Percentiles rank a stretch among this genome's conserved stretches.
Evolutionary conservation across 2,329 filamentous ascomycete genomes (phyloP).

Genomic region (Plenodomus biglobosus): DNA sequence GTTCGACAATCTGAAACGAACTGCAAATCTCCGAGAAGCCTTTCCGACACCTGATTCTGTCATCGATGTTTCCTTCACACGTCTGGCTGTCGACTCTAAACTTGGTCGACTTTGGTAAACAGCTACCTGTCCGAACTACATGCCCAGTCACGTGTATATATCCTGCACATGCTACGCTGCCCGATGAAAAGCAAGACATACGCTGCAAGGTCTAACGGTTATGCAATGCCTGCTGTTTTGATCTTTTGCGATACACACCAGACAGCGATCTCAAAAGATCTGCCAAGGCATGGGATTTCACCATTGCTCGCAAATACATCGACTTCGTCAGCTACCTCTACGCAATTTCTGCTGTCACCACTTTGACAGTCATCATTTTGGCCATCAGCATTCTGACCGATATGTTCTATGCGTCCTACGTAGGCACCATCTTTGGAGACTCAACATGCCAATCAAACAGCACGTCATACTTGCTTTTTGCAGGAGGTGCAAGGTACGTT

Average conservation of each 20-base stretch:
- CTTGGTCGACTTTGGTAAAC: too few relatives aligned
- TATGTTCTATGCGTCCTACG: slow-evolving; percentile 28
- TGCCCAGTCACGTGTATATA: too few relatives aligned
- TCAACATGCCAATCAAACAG: slow-evolving; percentile 31
- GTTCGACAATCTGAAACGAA: background rate
- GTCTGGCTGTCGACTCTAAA: background rate
- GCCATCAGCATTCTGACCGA: too few relatives aligned
- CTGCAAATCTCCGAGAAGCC: background rate
- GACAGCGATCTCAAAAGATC: background rate
- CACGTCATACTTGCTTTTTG: slow-evolving; percentile 31
- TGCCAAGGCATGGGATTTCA: slow-evolving; percentile 26
- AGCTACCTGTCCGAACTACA: too few relatives aligned
- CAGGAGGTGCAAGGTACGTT: slow-evolving; percentile 29
- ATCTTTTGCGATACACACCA: background rate
- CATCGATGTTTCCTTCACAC: background rate
- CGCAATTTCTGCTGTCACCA: slow-evolving; percentile 27
- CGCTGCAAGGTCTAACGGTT: background rate
- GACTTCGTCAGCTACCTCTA: slow-evolving; percentile 30
- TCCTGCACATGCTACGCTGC: background rate
- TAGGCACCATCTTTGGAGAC: slow-evolving; percentile 28
- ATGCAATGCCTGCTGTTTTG: background rate
- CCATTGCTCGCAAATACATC: slow-evolving; percentile 17
- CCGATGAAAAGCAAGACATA: background rate
- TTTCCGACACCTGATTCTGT: background rate
- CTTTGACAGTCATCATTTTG: slow-evolving; percentile 23